Percentiles rank a stretch among this genome's conserved stretches.
Conservation (phyloP, 768 basidiomycete species). For the Paxillus ammoniavirescens region DNA sequence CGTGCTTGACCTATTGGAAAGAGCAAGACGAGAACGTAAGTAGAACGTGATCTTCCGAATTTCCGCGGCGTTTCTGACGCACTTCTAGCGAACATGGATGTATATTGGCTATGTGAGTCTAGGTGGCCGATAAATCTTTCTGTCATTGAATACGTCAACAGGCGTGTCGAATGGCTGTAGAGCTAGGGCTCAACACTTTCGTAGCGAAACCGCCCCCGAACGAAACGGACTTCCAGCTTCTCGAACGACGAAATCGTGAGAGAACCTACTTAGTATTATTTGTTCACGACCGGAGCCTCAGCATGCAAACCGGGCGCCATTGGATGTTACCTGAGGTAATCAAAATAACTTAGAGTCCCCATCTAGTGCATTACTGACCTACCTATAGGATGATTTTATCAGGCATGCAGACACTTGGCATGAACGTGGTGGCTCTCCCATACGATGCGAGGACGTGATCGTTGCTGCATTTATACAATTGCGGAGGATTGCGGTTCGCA, state of each 20-base stretch:
- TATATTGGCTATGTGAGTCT: constrained; percentile 79
- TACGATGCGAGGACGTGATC: constrained; percentile 79
- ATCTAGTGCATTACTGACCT: constrained; percentile 10
- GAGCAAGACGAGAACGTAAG: constrained; percentile 81
- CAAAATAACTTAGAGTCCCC: constrained; percentile 1
- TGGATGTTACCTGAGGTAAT: constrained; percentile 83
- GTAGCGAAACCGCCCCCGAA: constrained; percentile 49
- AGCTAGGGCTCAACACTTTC: constrained; percentile 77
- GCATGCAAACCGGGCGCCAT: constrained; percentile 80
- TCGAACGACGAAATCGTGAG: constrained; percentile 82
- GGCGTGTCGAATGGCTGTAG: constrained; percentile 88
- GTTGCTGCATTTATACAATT: constrained; percentile 75
- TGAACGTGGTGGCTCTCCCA: constrained; percentile 46
- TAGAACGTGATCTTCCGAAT: constrained; percentile 10
- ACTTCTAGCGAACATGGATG: constrained; percentile 72
- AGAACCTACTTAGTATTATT: constrained; percentile 85
- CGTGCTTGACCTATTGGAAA: constrained; percentile 87
- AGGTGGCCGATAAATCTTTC: background rate
- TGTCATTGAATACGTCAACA: constrained; percentile 24
- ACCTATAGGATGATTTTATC: constrained; percentile 61
- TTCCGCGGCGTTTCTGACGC: constrained; percentile 11
- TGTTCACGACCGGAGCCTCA: constrained; percentile 82
- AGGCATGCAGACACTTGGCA: constrained; percentile 73
- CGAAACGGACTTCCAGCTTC: constrained; percentile 63
- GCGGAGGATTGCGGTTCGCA: constrained; percentile 73